Evolutionary conservation across 306 rosid genomes (phyloP).

Genomic region (cucumber (Cucumis sativus)): Cucumber_9930_V3 NC_026655.2:22664501-22665000

Average conservation of each 20-base stretch:
- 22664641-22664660: not conserved
- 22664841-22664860: not conserved
- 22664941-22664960: slow-evolving; percentile 56
- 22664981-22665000: not conserved
- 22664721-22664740: not conserved
- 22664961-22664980: not conserved
- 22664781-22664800: not conserved
- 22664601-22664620: not conserved
- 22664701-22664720: not conserved
- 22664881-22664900: slow-evolving; percentile 93
- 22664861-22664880: slow-evolving; percentile 9
- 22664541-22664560: not conserved
- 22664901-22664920: slow-evolving; percentile 86
- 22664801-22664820: not conserved
- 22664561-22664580: not conserved
- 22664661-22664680: not conserved
- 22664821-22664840: not conserved
- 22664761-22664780: not conserved
- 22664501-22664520: not conserved
- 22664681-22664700: not conserved
- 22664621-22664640: not conserved
- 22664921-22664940: slow-evolving; percentile 92
- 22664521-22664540: not conserved
- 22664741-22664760: not conserved
- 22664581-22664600: not conserved